Evolutionary conservation across 2,329 filamentous ascomycete species (phyloP).

Genomic region (Cordyceps militaris): DNA sequence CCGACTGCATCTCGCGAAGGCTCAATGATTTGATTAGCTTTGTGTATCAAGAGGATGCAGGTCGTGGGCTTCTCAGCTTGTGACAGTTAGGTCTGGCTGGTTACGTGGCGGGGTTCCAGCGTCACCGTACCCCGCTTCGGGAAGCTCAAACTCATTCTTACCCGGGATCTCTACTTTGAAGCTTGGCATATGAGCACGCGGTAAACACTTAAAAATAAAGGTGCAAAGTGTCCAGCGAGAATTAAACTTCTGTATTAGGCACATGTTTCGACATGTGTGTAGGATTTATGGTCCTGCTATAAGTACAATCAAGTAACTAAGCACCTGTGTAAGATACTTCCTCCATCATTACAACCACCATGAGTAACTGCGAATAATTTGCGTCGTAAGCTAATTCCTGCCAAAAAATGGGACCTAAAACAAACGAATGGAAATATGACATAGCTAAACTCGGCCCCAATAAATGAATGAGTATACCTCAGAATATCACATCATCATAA

Average conservation of each 20-base stretch:
- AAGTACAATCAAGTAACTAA: constrained; percentile 13
- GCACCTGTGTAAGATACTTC: constrained; percentile 7
- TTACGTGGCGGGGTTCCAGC: background rate
- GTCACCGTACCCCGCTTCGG: constrained; percentile 8
- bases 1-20: constrained; percentile 59
- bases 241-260: background rate
- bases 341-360: constrained; percentile 7
- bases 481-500: constrained; percentile 19
- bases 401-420: constrained; percentile 16
- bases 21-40: background rate
- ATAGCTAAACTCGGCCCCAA: constrained; percentile 15
- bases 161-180: background rate
- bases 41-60: background rate
- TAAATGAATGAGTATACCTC: constrained; percentile 3
- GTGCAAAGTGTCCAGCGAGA: background rate
- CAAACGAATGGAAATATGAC: constrained; percentile 13
- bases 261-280: constrained; percentile 2
- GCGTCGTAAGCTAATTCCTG: constrained; percentile 13
- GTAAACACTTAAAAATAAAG: background rate
- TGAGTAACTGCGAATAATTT: constrained; percentile 9
- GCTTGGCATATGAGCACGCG: background rate
- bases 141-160: background rate
- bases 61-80: background rate
- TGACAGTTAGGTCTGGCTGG: background rate
- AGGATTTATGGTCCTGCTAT: constrained; percentile 3